Percentiles rank a stretch among this genome's conserved stretches.
These are phyloP conservation scores for Fusarium setosum DNA, from an alignment of 2,329 filamentous ascomycete species.

Conservation along the genomic window DNA sequence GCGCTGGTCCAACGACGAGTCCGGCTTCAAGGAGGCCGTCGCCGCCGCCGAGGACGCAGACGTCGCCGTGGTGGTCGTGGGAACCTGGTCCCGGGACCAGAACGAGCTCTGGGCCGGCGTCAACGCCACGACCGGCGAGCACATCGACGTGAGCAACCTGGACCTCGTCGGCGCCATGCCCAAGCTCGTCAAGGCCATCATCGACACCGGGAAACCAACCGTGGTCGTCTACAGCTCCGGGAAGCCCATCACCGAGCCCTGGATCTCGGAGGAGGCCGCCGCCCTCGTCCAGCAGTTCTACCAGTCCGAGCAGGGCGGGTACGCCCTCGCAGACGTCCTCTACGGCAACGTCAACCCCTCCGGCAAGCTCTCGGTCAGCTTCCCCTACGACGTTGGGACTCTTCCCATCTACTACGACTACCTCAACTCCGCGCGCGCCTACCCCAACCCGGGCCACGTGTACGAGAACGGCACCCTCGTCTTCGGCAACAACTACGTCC, in stretches of 20 bases:
- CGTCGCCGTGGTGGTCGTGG: conserved; percentile 78
- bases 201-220: conserved; percentile 74
- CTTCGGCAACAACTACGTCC: conserved; percentile 74
- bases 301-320: conserved; percentile 74
- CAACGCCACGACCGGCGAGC: conserved; percentile 81
- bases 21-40: conserved; percentile 75
- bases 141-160: conserved; percentile 73
- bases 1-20: conserved; percentile 77
- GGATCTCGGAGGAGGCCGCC: conserved; percentile 73
- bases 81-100: conserved; percentile 81
- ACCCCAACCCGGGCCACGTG: conserved; percentile 63
- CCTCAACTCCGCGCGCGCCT: conserved; percentile 71
- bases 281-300: conserved; percentile 82
- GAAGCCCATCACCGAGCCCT: conserved; percentile 78
- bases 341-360: conserved; percentile 74
- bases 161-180: conserved; percentile 78
- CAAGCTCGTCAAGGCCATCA: conserved; percentile 73
- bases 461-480: conserved; percentile 69
- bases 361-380: conserved; percentile 73
- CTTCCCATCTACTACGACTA: conserved; percentile 79
- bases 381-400: conserved; percentile 75
- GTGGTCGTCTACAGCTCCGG: conserved; percentile 76
- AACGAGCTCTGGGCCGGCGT: conserved; percentile 75
- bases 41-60: conserved; percentile 73
- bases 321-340: conserved; percentile 73